phyloP scores from a whole-genome alignment of 768 basidiomycete species.

The Podaxis sp. region DNA sequence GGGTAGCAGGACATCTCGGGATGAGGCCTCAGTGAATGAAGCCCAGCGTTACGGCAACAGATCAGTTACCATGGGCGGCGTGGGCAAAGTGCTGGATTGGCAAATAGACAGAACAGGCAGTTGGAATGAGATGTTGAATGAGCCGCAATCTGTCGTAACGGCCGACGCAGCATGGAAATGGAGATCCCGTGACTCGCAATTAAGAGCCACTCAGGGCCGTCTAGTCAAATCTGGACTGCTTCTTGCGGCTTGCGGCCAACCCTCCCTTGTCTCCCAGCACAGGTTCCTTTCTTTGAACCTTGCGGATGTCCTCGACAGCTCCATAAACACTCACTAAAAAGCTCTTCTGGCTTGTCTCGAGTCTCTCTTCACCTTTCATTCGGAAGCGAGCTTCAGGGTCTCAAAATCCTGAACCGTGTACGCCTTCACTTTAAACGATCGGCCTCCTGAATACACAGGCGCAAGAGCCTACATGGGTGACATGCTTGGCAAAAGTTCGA shows the following conservation, averaged over 20 bases:
- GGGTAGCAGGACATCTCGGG: too few species aligned
- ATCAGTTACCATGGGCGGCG: too few species aligned
- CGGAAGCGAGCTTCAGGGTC: background rate
- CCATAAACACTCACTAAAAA: background rate
- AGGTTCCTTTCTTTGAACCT: background rate
- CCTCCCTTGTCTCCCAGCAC: slow-evolving; percentile 7
- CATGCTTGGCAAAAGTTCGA: background rate
- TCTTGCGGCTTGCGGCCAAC: slow-evolving; percentile 4
- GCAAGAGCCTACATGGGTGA: slow-evolving; percentile 2
- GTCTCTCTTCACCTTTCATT: background rate
- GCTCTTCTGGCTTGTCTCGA: background rate
- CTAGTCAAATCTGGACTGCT: background rate
- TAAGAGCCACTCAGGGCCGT: slow-evolving; percentile 1
- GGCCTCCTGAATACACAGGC: background rate
- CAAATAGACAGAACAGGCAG: too few species aligned
- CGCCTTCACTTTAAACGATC: background rate
- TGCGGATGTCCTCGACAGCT: background rate
- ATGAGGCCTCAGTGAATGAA: too few species aligned
- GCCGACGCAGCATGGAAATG: background rate
- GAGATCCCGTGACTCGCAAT: slow-evolving; percentile 5
- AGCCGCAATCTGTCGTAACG: background rate
- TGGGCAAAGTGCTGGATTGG: too few species aligned
- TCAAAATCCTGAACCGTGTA: background rate
- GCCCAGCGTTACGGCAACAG: too few species aligned
- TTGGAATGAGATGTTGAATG: background rate